Conservation (phyloP, 495 filamentous ascomycete species). For the Lentithecium fluviatile region DNA sequence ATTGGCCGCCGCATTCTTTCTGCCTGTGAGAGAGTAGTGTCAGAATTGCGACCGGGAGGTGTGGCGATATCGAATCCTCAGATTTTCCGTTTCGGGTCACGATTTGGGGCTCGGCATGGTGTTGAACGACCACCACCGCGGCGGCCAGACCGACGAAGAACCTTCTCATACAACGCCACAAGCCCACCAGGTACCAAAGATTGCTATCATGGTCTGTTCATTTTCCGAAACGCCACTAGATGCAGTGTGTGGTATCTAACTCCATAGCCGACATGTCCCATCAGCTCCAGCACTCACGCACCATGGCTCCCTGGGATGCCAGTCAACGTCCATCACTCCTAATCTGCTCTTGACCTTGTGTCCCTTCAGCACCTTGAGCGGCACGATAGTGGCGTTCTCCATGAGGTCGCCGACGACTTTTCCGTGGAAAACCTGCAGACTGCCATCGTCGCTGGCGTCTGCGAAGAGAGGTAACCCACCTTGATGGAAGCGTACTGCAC, state of each 20-base stretch:
- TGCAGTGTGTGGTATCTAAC: conserved; percentile 42
- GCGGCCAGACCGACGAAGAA: too few relatives aligned
- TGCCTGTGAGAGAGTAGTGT: too few relatives aligned
- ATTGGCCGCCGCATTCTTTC: too few relatives aligned
- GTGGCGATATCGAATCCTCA: too few relatives aligned
- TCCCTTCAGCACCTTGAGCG: conserved; percentile 88
- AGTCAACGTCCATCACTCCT: conserved; percentile 90
- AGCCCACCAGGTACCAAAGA: too few relatives aligned
- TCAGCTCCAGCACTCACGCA: conserved; percentile 91
- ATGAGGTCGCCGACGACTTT: conserved; percentile 90
- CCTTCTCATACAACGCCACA: too few relatives aligned
- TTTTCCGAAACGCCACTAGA: not conserved
- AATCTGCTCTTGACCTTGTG: conserved; percentile 76
- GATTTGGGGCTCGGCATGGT: too few relatives aligned
- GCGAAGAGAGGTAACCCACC: conserved; percentile 85
- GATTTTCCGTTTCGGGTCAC: too few relatives aligned
- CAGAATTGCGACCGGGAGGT: too few relatives aligned
- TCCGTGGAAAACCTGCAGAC: conserved; percentile 92
- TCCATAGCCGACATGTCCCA: conserved; percentile 82
- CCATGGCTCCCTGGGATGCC: conserved; percentile 93
- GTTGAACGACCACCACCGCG: too few relatives aligned
- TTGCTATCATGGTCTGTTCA: not conserved
- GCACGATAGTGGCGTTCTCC: conserved; percentile 93
- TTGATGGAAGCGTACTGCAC: conserved; percentile 80
- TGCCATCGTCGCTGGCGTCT: conserved; percentile 90